Conservation (phyloP, 2,329 filamentous ascomycete species). For the Diaporthe caulivora region DNA sequence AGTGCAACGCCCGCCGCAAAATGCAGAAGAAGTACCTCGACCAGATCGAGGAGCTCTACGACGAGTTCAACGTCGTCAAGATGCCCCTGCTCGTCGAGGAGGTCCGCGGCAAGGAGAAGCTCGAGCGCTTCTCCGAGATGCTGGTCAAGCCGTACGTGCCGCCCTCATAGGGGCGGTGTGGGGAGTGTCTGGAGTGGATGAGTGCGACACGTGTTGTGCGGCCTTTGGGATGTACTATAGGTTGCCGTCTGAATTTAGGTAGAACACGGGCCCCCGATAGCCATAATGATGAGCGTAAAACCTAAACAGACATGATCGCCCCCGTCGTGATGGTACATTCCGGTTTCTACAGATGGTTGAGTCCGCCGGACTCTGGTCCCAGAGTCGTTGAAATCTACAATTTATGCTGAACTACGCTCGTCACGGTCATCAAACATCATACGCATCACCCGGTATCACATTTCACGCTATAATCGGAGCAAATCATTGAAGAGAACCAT, state of each 20-base stretch:
- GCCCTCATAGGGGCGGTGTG: conserved; percentile 53
- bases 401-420: neutral
- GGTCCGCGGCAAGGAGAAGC: conserved; percentile 92
- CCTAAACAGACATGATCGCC: neutral
- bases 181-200: neutral
- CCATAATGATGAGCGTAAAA: neutral
- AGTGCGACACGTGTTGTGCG: neutral
- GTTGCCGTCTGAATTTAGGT: neutral
- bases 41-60: conserved; percentile 98
- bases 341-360: neutral
- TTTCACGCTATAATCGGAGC: conserved; percentile 2
- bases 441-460: neutral
- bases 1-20: conserved; percentile 93
- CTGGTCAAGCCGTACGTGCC: conserved; percentile 81
- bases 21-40: conserved; percentile 99
- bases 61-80: conserved; percentile 99
- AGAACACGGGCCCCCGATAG: neutral
- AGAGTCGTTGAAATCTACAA: neutral
- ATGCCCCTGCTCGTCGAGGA: conserved; percentile 98
- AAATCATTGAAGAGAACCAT: neutral
- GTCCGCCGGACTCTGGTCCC: neutral
- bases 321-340: neutral
- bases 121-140: conserved; percentile 93
- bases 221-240: conserved; percentile 7
- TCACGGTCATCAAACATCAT: neutral